Base-by-base conservation (phyloP, 805 yeast species). In the Isabelozyma heimii region DNA sequence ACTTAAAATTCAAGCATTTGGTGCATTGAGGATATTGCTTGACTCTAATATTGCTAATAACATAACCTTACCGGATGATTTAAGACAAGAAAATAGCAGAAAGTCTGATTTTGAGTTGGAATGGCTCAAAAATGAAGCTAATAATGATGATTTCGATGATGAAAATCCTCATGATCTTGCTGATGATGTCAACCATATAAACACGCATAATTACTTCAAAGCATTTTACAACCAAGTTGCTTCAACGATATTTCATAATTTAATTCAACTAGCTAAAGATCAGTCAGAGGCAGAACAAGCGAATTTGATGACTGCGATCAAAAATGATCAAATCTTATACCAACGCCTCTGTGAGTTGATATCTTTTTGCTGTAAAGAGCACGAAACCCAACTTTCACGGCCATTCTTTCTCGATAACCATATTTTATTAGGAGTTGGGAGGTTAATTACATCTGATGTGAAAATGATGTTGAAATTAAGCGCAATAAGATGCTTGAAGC, bases 1-100 rank as follows among this genome's bases (percentile, higher is more conserved):
- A 0, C 67, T 91, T 45, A 84, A 87, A 59, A 81, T 87, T 6
- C 97, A 91, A 63, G 87, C 91, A 0, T 83, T 81, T 53, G 97
- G 91, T 66, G 96, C 97, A 1, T 66, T 91, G 44, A 84, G 84
- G 60, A 82, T 84, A 1, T 66, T 91, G 33, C 71, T 91, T 12
- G 91, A 87, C 59, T 84, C 89, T 1, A 69, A 66, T 49, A 67
- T 68, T 14, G 72, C 70, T 4, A 67, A 58, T 10, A 55, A 49
- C 40, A 49, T 55, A 20, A 12, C 43, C 49, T 5, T 42, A 40
- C 27, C 47, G 3, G 43, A 17, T 40, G 14, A 40, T 12, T 15
- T 15, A n/a, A 5, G 10, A 9, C 16, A 14, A 37, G 27, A 20
- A n/a, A 40, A 40, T n/a, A 16, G 24, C 10, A n/a, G 6, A 40